These are phyloP conservation scores for Sporothrix humicola DNA, from an alignment of 2,329 filamentous ascomycete genomes.

Conservation along the genomic window DNA sequence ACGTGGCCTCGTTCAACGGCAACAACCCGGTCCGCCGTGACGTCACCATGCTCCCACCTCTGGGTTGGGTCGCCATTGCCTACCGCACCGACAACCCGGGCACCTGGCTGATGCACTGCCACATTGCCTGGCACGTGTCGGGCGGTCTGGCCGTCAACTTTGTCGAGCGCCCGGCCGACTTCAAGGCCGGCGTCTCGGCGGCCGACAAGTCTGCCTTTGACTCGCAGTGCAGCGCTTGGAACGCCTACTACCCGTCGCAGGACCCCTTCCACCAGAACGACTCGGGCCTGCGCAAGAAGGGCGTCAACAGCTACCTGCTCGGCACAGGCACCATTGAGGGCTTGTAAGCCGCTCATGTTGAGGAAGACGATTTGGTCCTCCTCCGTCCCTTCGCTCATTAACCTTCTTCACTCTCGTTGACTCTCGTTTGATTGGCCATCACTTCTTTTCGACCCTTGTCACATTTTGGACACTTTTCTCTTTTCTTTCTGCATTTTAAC, in stretches of 20 bases:
- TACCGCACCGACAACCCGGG: conserved; percentile 58
- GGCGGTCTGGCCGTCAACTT: conserved; percentile 58
- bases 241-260: conserved; percentile 33
- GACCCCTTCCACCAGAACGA: conserved; percentile 35
- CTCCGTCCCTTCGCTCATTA: not conserved
- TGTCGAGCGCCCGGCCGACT: conserved; percentile 44
- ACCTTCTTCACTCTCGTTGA: not conserved
- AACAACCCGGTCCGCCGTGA: conserved; percentile 54
- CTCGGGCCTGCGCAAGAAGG: conserved; percentile 34
- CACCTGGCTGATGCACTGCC: conserved; percentile 54
- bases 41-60: conserved; percentile 49
- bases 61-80: conserved; percentile 53
- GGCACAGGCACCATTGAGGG: conserved; percentile 6
- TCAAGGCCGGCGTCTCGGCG: conserved; percentile 26
- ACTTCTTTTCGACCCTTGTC: not conserved
- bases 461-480: not conserved
- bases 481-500: not conserved
- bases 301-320: conserved; percentile 7
- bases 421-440: conserved; percentile 7
- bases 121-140: conserved; percentile 56
- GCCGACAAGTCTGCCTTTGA: conserved; percentile 32
- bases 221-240: conserved; percentile 37
- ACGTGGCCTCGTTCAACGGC: conserved; percentile 41
- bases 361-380: not conserved
- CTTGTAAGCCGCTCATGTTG: not conserved